phyloP scores from a whole-genome alignment of 768 basidiomycete species.

The Boletus barrowsii region DNA sequence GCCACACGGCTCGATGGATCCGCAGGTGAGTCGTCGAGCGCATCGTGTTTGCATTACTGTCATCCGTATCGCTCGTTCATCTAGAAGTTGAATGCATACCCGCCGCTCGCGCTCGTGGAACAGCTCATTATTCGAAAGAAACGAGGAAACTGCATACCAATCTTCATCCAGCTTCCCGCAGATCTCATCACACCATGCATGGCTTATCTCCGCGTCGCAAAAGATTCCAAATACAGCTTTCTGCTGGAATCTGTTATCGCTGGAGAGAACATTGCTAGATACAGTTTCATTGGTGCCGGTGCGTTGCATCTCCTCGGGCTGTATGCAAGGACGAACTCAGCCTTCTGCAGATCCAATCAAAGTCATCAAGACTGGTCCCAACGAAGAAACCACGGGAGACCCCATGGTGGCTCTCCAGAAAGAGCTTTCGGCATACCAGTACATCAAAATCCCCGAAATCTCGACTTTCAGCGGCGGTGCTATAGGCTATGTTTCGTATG shows the following conservation, averaged over 20 bases:
- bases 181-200: conserved; percentile 97
- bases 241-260: conserved; percentile 89
- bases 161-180: conserved; percentile 90
- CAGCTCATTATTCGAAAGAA: conserved; percentile 77
- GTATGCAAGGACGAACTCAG: not conserved
- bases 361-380: conserved; percentile 83
- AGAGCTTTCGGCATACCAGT: conserved; percentile 83
- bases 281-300: conserved; percentile 97
- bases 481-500: conserved; percentile 96
- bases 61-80: conserved; percentile 50
- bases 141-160: conserved; percentile 87
- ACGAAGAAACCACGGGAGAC: conserved; percentile 81
- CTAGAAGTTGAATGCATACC: conserved; percentile 66
- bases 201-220: conserved; percentile 90
- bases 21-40: conserved; percentile 38
- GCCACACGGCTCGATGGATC: conserved; percentile 39
- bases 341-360: conserved; percentile 78
- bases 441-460: conserved; percentile 87
- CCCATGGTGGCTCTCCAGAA: conserved; percentile 82
- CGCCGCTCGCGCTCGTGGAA: conserved; percentile 73
- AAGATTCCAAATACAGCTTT: conserved; percentile 93
- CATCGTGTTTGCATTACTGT: conserved; percentile 32
- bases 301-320: conserved; percentile 26
- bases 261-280: conserved; percentile 88
- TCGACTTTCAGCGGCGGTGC: conserved; percentile 97